These are phyloP conservation scores for Neobulgaria alba DNA, from an alignment of 2,329 filamentous ascomycete genomes.

Conservation along the genomic window DNA sequence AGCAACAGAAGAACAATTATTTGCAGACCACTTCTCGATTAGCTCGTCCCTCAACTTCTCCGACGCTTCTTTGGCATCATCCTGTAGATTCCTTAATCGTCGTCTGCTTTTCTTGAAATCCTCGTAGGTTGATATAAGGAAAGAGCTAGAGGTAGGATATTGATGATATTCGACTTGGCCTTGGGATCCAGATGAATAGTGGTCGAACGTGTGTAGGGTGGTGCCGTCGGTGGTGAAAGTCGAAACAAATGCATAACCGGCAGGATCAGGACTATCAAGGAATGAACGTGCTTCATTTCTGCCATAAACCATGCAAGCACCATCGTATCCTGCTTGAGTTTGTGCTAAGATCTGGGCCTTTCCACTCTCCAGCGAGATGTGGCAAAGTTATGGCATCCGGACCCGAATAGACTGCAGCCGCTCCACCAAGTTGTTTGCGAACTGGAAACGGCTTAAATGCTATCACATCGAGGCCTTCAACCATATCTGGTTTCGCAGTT, in stretches of 20 bases:
- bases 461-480: constrained; percentile 20
- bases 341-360: constrained; percentile 9
- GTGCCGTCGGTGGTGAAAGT: constrained; percentile 17
- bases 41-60: constrained; percentile 12
- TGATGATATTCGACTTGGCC: constrained; percentile 13
- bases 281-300: constrained; percentile 14
- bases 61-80: constrained; percentile 10
- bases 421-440: constrained; percentile 7
- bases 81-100: constrained; percentile 14
- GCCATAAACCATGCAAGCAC: constrained; percentile 15
- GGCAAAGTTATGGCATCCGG: constrained; percentile 6
- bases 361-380: constrained; percentile 16
- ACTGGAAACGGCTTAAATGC: constrained; percentile 13
- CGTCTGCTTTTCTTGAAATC: constrained; percentile 13
- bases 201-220: constrained; percentile 12
- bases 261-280: constrained; percentile 11
- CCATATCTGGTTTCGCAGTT: constrained; percentile 24
- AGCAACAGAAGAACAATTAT: background rate
- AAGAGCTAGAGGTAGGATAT: constrained; percentile 9
- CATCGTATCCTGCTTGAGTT: constrained; percentile 15
- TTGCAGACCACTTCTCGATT: constrained; percentile 6
- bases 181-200: constrained; percentile 11
- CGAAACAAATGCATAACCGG: constrained; percentile 7
- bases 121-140: constrained; percentile 10
- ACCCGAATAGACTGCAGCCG: constrained; percentile 1